Base-by-base conservation (phyloP, 306 rosid species). In the Trifolium pratense region DNA sequence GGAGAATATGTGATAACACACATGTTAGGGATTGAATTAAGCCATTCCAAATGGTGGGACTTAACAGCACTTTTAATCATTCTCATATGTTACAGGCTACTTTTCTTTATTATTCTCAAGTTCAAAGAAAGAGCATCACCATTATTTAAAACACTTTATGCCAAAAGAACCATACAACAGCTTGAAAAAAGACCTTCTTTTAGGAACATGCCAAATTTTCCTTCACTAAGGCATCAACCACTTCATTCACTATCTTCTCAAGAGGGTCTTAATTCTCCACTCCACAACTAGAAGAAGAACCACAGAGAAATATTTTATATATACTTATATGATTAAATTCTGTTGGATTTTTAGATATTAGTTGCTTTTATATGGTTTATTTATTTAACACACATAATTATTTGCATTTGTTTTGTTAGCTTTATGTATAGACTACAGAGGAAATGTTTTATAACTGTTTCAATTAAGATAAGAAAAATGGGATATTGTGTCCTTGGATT, bases 21-120 rank as follows among this genome's bases (percentile, higher is more conserved):
- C 58, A 70, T 82, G 75, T 61, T 79, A 70, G 88, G 87, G 40
- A 78, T 88, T 20, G 73, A 79, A 5, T 42, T 88, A 42, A 29
- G 17, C 59, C 90, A 86, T 69, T 88, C 92, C 4, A 88, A 80
- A 48, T 88, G 92, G 90, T 82, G 81, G 92, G 92, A 88, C 76
- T 66, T 88, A 7, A 62, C 71, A 64, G 90, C 86, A 40, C 83
- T 88, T 7, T 18, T 82, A 2, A 2, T 69, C 29, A 71, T 82
- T 42, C 80, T 88, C 29, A 17, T 86, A 40, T 20, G 7, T 55
- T 81, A 88, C 46, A 75, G 93, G 42, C 0, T 84, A 46, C 64
- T 84, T 5, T 82, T 86, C 81, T 78, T 84, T 9, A 25, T 70
- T 40, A 21, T 80, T 25, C 84, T 84, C 20, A 88, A 86, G 79